These are phyloP conservation scores for Cucurbita moschata DNA, from an alignment of 306 rosid species.

Conservation along the genomic window DNA sequence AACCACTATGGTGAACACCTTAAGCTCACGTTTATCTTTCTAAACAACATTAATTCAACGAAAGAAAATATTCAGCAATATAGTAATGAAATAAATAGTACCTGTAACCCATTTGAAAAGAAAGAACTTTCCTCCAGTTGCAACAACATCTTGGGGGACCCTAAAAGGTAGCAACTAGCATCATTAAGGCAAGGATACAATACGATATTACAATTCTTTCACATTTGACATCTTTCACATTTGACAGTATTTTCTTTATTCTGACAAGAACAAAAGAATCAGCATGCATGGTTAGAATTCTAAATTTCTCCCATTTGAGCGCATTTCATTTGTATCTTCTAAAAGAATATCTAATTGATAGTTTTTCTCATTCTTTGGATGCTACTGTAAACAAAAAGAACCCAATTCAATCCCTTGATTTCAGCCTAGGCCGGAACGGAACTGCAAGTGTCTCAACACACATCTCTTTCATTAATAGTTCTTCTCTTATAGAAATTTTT, in stretches of 20 bases:
- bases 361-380: not conserved
- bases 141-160: slow-evolving; percentile 95
- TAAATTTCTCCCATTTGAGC: not conserved
- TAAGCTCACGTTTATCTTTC: not conserved
- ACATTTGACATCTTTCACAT: not conserved
- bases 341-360: no score
- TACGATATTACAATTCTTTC: not conserved
- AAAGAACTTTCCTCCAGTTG: slow-evolving; percentile 82
- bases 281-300: not conserved
- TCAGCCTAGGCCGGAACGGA: not conserved
- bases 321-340: not conserved
- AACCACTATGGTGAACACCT: not conserved
- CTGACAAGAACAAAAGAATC: not conserved
- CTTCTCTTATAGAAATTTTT: not conserved
- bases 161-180: slow-evolving; percentile 18
- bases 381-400: not conserved
- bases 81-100: slow-evolving; percentile 12
- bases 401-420: not conserved
- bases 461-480: not conserved
- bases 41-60: not conserved
- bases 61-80: not conserved
- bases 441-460: not conserved
- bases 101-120: slow-evolving; percentile 89
- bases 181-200: not conserved
- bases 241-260: not conserved